Base-by-base conservation (phyloP, 2,329 filamentous ascomycete genomes). In the Epichloe elymi region DNA sequence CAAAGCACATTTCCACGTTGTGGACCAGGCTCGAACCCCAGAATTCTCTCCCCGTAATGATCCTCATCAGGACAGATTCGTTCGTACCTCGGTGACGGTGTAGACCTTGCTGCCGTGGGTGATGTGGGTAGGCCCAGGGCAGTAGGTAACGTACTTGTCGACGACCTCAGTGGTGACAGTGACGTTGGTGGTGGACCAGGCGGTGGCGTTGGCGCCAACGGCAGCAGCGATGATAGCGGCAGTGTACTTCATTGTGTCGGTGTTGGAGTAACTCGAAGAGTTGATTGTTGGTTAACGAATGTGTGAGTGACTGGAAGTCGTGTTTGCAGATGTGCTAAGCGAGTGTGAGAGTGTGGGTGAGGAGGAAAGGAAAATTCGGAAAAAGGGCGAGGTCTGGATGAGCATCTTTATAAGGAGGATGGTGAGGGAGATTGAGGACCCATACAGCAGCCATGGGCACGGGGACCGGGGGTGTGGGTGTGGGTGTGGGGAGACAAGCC, bases 91-190 rank as follows among this genome's bases (percentile, higher is more conserved):
- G 57, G 81, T 81, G 69, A 88, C 73, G 60, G 77, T 83, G 76
- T 85, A 86, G 70, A 82, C 86, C 66, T 76, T 73, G 69, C 69
- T 72, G 65, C 75, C 77, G 71, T 84, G 74, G 62, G 76, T 78
- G 68, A 87, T 69, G 60, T 72, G 67, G 60, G 84, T 87, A 57
- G 84, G 67, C 58, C 64, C 73, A 20, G 85, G 83, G 80, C 85
- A 88, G 79, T 75, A 86, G 64, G 84, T 88, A 70, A 77, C 81
- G 73, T 79, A 79, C 53, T 72, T 68, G 53, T 79, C 81, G 57
- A 87, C 77, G 58, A 80, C 71, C 74, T 84, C 79, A 59, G 82
- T 87, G 69, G 74, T 75, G 54, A 78, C 78, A 65, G 70, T 73
- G 59, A 72, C 71, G 67, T 76, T 75, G 62, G 63, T 55, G 56